A percentile compares a stretch with the other conserved stretches of the same genome.
phyloP scores from a whole-genome alignment of 441 rosid species.

The Corymbia calophylla region DNA sequence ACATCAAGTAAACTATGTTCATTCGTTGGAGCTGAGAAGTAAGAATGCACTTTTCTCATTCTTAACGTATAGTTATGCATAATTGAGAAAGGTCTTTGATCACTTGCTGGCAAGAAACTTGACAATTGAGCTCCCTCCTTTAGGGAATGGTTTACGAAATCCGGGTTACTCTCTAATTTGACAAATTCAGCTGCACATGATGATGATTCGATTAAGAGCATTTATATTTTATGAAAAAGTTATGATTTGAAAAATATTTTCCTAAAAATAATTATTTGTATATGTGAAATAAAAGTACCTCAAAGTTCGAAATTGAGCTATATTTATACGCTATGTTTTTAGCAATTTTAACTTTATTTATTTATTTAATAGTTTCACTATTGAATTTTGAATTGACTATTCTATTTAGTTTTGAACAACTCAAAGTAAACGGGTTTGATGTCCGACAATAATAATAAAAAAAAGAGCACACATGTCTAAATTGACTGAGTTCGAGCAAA shows the following conservation, averaged over 20 bases:
- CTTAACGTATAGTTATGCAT: not conserved
- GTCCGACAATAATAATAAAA: not conserved
- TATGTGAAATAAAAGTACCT: accelerated
- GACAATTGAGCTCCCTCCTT: not conserved
- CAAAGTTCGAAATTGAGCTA: accelerated
- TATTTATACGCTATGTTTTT: accelerated
- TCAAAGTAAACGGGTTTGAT: not conserved
- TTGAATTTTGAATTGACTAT: not conserved
- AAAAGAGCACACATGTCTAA: not conserved
- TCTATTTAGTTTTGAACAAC: not conserved
- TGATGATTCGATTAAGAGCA: accelerated
- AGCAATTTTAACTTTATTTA: not conserved
- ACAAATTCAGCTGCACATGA: not conserved
- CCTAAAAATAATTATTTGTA: too few relatives aligned
- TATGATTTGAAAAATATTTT: not conserved
- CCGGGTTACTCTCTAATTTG: not conserved
- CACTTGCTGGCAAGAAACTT: not conserved
- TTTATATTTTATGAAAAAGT: accelerated
- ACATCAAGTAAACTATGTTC: not conserved
- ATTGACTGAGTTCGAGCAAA: not conserved
- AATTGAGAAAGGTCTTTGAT: not conserved
- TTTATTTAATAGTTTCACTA: not conserved
- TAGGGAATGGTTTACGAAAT: not conserved
- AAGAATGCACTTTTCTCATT: not conserved
- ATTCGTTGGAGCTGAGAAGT: not conserved